Evolutionary conservation across 2,329 filamentous ascomycete genomes (phyloP).

Genomic region (Remersonia thermophila): DNA sequence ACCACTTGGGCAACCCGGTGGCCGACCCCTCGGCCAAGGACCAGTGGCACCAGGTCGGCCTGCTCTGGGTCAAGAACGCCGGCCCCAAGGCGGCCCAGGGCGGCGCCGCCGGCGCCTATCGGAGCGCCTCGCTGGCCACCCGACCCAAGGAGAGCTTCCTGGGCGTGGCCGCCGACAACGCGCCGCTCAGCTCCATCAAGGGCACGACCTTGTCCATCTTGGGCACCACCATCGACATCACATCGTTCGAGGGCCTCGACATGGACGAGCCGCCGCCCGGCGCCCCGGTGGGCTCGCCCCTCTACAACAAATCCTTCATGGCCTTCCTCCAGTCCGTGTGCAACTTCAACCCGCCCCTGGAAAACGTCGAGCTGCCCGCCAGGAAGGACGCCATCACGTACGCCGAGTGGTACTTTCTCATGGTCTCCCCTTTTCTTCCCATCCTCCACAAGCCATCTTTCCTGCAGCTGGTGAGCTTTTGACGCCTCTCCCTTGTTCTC

Average conservation of each 20-base stretch:
- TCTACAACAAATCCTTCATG: constrained; percentile 61
- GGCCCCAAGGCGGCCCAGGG: constrained; percentile 15
- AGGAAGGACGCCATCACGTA: constrained; percentile 55
- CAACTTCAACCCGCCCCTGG: constrained; percentile 44
- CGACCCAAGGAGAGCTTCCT: constrained; percentile 51
- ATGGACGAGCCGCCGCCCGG: constrained; percentile 46
- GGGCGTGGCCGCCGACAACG: constrained; percentile 50
- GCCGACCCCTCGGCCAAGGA: constrained; percentile 20
- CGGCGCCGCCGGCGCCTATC: no score
- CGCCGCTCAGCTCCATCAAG: constrained; percentile 58
- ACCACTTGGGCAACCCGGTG: constrained; percentile 18
- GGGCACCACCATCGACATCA: constrained; percentile 67
- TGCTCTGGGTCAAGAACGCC: constrained; percentile 27
- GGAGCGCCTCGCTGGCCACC: constrained; percentile 26
- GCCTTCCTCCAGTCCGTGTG: constrained; percentile 56
- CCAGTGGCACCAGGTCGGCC: constrained; percentile 26
- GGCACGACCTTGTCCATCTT: constrained; percentile 68
- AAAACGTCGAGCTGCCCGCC: constrained; percentile 47
- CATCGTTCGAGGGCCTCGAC: constrained; percentile 56
- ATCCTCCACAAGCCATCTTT: constrained; percentile 67
- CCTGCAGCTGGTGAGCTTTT: constrained; percentile 47
- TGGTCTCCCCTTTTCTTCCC: constrained; percentile 59
- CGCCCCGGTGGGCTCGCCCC: constrained; percentile 27
- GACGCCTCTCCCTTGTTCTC: not conserved
- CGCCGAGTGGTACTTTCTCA: constrained; percentile 63